Conservation (phyloP, 495 filamentous ascomycete species). For the Penicillium arizonense region DNA sequence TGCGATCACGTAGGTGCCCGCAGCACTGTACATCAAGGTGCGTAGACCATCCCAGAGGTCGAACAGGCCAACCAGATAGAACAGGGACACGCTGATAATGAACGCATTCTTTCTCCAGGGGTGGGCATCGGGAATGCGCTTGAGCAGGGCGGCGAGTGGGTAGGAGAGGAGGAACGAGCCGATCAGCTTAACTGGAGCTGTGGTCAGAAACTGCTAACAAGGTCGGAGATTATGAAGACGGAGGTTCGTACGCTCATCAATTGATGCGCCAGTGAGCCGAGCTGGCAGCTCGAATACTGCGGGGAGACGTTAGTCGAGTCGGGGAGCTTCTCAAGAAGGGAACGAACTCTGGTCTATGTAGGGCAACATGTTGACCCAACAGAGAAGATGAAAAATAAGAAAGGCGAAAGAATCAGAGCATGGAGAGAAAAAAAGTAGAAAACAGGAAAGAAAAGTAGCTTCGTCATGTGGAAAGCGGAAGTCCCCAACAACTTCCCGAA, state of each 20-base stretch:
- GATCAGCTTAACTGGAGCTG: constrained; percentile 79
- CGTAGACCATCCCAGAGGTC: constrained; percentile 85
- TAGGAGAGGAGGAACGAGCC: constrained; percentile 91
- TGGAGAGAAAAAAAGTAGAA: not conserved
- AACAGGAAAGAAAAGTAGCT: constrained; percentile 11
- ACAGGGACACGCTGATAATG: constrained; percentile 74
- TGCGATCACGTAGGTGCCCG: constrained; percentile 79
- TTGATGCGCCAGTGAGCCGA: constrained; percentile 66
- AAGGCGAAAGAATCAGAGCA: constrained; percentile 10
- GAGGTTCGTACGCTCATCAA: constrained; percentile 74
- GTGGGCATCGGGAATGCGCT: constrained; percentile 81
- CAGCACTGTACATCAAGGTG: constrained; percentile 75
- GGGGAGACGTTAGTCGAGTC: constrained; percentile 24
- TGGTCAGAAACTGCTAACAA: constrained; percentile 10
- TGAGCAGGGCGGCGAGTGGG: constrained; percentile 83
- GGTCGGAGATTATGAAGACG: not conserved
- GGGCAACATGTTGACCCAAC: constrained; percentile 67
- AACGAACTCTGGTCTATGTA: constrained; percentile 76
- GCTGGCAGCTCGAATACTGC: constrained; percentile 72
- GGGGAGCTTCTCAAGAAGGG: constrained; percentile 8
- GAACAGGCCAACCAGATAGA: constrained; percentile 94
- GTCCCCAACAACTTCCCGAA: constrained; percentile 25
- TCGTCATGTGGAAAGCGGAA: constrained; percentile 31
- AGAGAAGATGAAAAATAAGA: constrained; percentile 64
- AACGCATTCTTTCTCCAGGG: constrained; percentile 90